Evolutionary conservation across 257 asterid genomes (phyloP).

Genomic region (Lycium ferocissimum): DNA sequence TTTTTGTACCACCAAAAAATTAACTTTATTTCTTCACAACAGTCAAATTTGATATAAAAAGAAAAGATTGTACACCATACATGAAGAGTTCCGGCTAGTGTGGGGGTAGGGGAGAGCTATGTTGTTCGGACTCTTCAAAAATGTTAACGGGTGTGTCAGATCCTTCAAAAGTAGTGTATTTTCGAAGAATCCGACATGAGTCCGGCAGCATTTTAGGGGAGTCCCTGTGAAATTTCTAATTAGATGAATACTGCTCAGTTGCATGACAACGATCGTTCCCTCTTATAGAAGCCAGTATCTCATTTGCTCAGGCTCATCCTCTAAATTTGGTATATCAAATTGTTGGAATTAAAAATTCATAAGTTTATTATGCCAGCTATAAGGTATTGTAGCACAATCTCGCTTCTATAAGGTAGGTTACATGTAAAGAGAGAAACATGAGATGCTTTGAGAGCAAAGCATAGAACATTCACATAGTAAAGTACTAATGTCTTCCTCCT

Average conservation of each 20-base stretch:
- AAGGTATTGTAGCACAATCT: neutral
- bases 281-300: neutral
- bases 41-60: neutral
- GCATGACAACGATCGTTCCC: neutral
- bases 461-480: neutral
- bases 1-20: too few species aligned
- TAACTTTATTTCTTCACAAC: too few species aligned
- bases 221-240: neutral
- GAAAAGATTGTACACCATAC: neutral
- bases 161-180: too few species aligned
- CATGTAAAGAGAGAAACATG: neutral
- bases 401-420: neutral
- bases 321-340: neutral
- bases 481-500: neutral
- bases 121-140: too few species aligned
- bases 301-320: neutral
- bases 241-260: neutral
- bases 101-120: neutral
- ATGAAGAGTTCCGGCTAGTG: neutral
- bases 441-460: neutral
- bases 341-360: neutral
- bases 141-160: too few species aligned
- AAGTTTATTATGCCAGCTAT: neutral
- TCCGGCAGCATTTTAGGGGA: too few species aligned
- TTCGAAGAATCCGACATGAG: too few species aligned